Evolutionary conservation across 2,329 filamentous ascomycete species (phyloP), one percentile per base, ranked within the genome.

Genomic region (Westerdykella aurantiaca): DNA sequence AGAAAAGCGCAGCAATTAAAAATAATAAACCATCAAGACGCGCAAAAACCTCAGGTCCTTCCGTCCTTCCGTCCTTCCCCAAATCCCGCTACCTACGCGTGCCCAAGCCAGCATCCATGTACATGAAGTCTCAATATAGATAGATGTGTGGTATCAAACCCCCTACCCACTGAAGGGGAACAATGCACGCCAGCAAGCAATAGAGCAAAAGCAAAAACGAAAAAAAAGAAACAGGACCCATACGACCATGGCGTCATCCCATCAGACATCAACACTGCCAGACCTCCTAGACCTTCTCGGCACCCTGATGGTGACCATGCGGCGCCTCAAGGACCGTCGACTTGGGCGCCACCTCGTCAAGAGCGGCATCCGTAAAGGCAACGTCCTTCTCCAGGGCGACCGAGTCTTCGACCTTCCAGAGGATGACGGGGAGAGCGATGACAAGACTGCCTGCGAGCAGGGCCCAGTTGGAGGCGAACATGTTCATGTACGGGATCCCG

Each of bases 371-470:
- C 16, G 85, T 88, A 66, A 88, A 90, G 62, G 82, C 81, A 41
- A 95, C 72, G 67, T 96, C 90, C 42, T 90, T 83, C 67, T 91
- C 87, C 4, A 95, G 58, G 1, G 78, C 66, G n/a, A 88, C 80
- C n/a, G 83, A 85, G 56, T 95, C 88, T 64, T 85, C 78, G 65
- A 96, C 85, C 71, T 84, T 85, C 57, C 81, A 70, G 57, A 86
- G 79, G 63, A 96, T 85, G 47, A 95, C 79, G 0, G 90, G 90
- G 0, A 83, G 75, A 4, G 88, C 90, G 48, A 91, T 70, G 23
- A 95, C 13, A 37, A 96, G 76, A 23, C 85, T 83, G n/a, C 76
- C 84, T 1, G 75, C 77, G 12, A 94, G 77, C 2, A 94, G 73
- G 41, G 74, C 87, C 89, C 89, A 95, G 70, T 81, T 82, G 34